Conservation (phyloP, 352 stramenopile genomes). For the Phytophthora kernoviae region DNA sequence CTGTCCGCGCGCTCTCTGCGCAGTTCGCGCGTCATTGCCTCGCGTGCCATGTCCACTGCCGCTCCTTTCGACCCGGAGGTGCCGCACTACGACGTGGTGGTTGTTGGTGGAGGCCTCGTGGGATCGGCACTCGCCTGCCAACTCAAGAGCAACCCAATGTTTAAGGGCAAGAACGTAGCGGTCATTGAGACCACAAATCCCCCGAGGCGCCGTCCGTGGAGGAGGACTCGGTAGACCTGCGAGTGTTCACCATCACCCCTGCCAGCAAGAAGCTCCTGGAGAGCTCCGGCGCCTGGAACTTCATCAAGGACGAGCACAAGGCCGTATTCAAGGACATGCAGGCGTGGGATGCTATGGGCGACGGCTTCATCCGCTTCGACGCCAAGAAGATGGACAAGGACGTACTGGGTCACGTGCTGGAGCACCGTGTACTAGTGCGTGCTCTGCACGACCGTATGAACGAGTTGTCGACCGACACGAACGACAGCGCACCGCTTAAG, state of each 20-base stretch:
- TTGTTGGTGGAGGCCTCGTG: slow-evolving; percentile 86
- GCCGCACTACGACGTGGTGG: slow-evolving; percentile 77
- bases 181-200: slow-evolving; percentile 71
- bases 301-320: slow-evolving; percentile 59
- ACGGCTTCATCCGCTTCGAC: slow-evolving; percentile 90
- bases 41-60: slow-evolving; percentile 24
- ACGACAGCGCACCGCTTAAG: slow-evolving; percentile 62
- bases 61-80: slow-evolving; percentile 37
- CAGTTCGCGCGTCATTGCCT: slow-evolving; percentile 10
- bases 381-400: slow-evolving; percentile 60
- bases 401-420: slow-evolving; percentile 82
- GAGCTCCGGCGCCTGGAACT: slow-evolving; percentile 74
- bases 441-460: slow-evolving; percentile 88
- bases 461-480: slow-evolving; percentile 49
- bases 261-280: slow-evolving; percentile 83
- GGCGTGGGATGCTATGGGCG: slow-evolving; percentile 90
- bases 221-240: slow-evolving; percentile 79
- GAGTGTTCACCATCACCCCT: slow-evolving; percentile 91
- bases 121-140: slow-evolving; percentile 81
- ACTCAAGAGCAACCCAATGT: slow-evolving; percentile 77
- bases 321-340: slow-evolving; percentile 90
- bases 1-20: slow-evolving; percentile 28
- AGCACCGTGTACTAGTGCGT: slow-evolving; percentile 88
- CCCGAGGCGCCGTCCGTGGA: slow-evolving; percentile 45
- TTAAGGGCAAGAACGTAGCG: slow-evolving; percentile 80